Percentiles rank a stretch among this genome's conserved stretches.
Conservation (phyloP, 345 rosid genomes). For the Eucalyptus erythrocorys region DNA sequence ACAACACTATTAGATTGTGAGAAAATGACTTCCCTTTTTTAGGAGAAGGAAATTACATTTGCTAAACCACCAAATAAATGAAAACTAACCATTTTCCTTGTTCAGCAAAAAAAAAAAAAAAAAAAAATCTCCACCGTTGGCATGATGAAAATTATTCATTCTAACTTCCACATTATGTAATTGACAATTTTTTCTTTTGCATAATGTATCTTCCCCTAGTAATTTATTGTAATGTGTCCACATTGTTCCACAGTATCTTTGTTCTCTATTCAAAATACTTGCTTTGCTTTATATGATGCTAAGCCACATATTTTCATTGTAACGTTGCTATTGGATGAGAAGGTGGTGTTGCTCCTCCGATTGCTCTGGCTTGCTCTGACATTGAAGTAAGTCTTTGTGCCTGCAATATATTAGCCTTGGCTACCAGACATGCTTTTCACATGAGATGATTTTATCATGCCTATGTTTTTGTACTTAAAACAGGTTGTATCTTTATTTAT, state of each 20-base stretch:
- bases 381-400: constrained; percentile 10
- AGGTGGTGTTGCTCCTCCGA: constrained; percentile 30
- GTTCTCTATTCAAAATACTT: neutral
- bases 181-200: neutral
- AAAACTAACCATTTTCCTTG: no score
- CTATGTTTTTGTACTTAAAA: neutral
- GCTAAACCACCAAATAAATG: neutral
- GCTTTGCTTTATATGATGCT: neutral
- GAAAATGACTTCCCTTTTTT: neutral
- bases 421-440: neutral
- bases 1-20: neutral
- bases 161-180: neutral
- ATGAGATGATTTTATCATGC: neutral
- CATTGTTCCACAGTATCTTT: neutral
- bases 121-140: no score
- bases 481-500: neutral
- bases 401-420: neutral
- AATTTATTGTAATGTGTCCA: neutral
- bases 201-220: neutral
- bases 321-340: constrained; percentile 36
- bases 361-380: constrained; percentile 27
- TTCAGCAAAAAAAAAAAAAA: no score
- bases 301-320: neutral
- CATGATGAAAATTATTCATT: neutral
- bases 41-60: neutral